Evolutionary conservation across 805 yeast genomes (phyloP).

Genomic region (Danielozyma ontarioensis): DNA sequence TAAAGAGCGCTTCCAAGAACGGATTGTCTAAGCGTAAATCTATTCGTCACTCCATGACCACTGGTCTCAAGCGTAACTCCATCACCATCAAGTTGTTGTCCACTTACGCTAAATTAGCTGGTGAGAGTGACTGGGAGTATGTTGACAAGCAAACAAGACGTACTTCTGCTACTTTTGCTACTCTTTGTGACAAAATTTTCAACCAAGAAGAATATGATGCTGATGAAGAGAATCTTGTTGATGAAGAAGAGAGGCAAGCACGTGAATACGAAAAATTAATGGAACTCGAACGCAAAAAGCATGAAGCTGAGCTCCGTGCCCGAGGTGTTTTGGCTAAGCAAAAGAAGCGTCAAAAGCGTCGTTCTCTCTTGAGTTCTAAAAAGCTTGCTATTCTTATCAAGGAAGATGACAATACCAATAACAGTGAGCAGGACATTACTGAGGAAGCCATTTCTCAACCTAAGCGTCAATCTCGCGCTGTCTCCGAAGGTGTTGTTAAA

Average conservation of each 20-base stretch:
- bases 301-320: constrained; percentile 49
- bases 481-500: constrained; percentile 28
- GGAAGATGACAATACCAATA: constrained; percentile 18
- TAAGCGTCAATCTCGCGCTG: constrained; percentile 34
- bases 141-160: constrained; percentile 70
- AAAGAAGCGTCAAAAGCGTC: constrained; percentile 37
- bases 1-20: constrained; percentile 23
- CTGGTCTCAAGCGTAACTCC: constrained; percentile 58
- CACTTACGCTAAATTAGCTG: constrained; percentile 66
- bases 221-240: constrained; percentile 43
- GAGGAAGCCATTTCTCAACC: constrained; percentile 25
- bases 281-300: constrained; percentile 43
- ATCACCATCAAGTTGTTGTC: constrained; percentile 66
- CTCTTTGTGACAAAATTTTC: constrained; percentile 71
- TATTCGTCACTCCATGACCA: constrained; percentile 33
- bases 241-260: constrained; percentile 39
- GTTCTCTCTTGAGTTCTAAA: constrained; percentile 33
- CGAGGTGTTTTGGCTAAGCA: constrained; percentile 43
- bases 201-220: constrained; percentile 54
- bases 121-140: constrained; percentile 61
- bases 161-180: constrained; percentile 74
- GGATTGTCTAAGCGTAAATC: constrained; percentile 32
- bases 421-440: constrained; percentile 19
- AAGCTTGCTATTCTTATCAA: constrained; percentile 33
- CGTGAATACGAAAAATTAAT: constrained; percentile 42